These are phyloP conservation scores for Mucor ambiguus DNA, from an alignment of 371 early-diverging fungal species.

Conservation along the genomic window DNA sequence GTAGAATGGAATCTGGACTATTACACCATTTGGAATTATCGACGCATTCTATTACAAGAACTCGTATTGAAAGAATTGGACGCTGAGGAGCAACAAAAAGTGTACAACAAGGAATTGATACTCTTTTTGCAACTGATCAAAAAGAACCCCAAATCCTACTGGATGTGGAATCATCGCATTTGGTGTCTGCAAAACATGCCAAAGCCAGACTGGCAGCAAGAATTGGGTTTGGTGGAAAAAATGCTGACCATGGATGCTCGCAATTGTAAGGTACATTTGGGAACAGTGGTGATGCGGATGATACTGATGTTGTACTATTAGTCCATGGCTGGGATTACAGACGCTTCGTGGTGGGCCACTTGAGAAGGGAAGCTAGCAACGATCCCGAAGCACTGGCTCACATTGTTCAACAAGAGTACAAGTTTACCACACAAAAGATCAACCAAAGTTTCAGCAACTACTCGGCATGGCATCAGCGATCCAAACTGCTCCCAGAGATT, in stretches of 20 bases:
- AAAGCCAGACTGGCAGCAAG: constrained; percentile 76
- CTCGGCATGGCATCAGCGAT: constrained; percentile 97
- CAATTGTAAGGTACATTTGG: constrained; percentile 75
- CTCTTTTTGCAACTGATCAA: constrained; percentile 66
- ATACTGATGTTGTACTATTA: constrained; percentile 22
- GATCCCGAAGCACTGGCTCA: constrained; percentile 15
- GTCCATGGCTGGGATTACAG: constrained; percentile 98
- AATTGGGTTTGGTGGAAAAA: constrained; percentile 73
- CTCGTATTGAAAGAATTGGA: constrained; percentile 33
- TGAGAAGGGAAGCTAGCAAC: constrained; percentile 30
- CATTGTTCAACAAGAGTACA: constrained; percentile 66
- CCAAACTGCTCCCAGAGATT: constrained; percentile 73
- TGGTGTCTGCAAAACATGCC: constrained; percentile 86
- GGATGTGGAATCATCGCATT: constrained; percentile 94
- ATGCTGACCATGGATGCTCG: constrained; percentile 87
- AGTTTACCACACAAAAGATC: constrained; percentile 86
- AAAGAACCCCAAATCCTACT: constrained; percentile 87
- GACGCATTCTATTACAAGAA: constrained; percentile 66
- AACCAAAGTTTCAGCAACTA: constrained; percentile 91
- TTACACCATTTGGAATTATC: constrained; percentile 91
- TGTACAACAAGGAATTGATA: constrained; percentile 59
- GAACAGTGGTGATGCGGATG: background rate
- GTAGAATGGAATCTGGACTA: constrained; percentile 83
- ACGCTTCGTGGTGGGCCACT: constrained; percentile 70
- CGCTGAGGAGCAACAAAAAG: constrained; percentile 33